Evolutionary conservation across 148 eudicot genomes (phyloP).

Genomic region (Rhododendron kiyosumense): DNA sequence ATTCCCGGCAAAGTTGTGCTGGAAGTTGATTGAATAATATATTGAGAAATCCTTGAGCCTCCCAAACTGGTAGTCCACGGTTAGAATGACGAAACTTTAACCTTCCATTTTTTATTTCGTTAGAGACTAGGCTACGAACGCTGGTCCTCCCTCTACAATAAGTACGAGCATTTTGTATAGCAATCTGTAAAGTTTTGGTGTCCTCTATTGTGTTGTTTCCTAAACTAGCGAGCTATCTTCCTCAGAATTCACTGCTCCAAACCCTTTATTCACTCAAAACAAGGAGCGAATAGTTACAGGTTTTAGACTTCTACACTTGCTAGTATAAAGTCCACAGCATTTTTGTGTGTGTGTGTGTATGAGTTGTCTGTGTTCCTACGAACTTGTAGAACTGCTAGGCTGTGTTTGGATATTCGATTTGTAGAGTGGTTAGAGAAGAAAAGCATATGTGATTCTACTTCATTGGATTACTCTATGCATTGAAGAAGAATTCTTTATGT

Average conservation of each 20-base stretch:
- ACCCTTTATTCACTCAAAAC: background rate
- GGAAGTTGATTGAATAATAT: slow-evolving; percentile 48
- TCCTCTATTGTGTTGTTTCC: background rate
- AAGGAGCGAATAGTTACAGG: background rate
- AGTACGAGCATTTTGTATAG: slow-evolving; percentile 4
- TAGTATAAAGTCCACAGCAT: background rate
- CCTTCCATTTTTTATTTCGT: background rate
- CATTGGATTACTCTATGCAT: background rate
- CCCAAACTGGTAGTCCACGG: background rate
- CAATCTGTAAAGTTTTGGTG: background rate
- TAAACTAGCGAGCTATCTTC: background rate
- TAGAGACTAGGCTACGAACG: background rate
- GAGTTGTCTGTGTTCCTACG: background rate
- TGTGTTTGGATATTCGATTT: background rate
- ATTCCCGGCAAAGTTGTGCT: slow-evolving; percentile 89
- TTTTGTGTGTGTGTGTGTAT: background rate
- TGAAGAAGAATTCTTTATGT: no score
- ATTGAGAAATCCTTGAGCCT: background rate
- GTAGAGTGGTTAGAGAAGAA: background rate
- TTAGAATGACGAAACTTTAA: background rate
- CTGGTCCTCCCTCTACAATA: background rate
- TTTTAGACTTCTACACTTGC: background rate
- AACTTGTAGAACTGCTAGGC: background rate
- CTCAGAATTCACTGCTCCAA: background rate
- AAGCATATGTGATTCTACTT: background rate